Evolutionary conservation across 805 yeast genomes (phyloP), one percentile per base, ranked within the genome.

Genomic region (Hanseniaspora guilliermondii): DNA sequence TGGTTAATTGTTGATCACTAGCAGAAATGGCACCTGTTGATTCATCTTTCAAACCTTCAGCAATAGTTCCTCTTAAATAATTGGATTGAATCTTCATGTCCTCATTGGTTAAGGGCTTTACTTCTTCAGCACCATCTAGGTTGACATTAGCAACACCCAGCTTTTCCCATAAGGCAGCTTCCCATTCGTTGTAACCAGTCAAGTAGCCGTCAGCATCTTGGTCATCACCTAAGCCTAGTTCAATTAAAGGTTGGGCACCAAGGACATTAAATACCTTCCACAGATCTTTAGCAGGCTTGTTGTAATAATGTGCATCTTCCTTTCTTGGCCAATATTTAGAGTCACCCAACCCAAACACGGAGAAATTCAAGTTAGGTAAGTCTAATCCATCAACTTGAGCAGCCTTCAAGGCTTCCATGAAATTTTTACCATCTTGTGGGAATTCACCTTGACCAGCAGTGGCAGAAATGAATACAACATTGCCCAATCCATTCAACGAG

Each of bases 361-460:
- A 76, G 62, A 89, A 74, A 24, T 72, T 69, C 33, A 86, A 62
- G 59, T 82, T 82, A 56, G 76, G 74, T 41, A 91, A 70, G 64
- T 86, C 95, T 30, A 86, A 65, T 37, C 55, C 55, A 59, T 79
- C 81, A 0, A 65, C 49, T 73, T 87, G 70, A 6, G 87, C 76
- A 58, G 80, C 80, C 65, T 77, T 80, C 60, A 93, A 66, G 56
- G 80, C 78, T 62, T 76, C 79, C 93, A 95, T 84, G 61, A 91
- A 83, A 49, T 76, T 76, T 60, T 76, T 74, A 12, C 87, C 83
- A 63, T 87, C 88, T 55, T 85, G 71, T 0, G 98, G 97, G 38
- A 91, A 70, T 58, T 85, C 96, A 48, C 98, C 98, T 68, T 91
- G 97, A 19, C 97, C 97, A 1, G 95, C 86, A 0, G 98, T 91